phyloP scores from a whole-genome alignment of 23 red algal species.

The Gracilariopsis chorda region DNA sequence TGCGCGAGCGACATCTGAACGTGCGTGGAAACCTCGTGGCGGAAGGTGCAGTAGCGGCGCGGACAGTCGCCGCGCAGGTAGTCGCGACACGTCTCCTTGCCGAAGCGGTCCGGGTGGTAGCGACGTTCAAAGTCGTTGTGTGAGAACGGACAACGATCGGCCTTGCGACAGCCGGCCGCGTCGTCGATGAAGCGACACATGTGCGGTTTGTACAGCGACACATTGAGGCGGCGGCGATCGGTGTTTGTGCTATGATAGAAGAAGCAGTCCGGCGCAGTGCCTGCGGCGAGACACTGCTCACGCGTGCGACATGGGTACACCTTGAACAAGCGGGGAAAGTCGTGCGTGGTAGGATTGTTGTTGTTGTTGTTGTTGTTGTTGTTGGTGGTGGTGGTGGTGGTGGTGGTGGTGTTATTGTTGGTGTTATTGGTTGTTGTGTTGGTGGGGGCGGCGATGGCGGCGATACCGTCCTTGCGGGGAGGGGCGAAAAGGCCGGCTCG shows the following conservation, averaged over 20 bases:
- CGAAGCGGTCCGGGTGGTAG: conserved; percentile 63
- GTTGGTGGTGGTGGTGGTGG: not conserved
- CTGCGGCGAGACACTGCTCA: conserved; percentile 18
- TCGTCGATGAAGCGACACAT: conserved; percentile 67
- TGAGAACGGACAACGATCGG: conserved; percentile 48
- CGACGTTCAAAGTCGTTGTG: conserved; percentile 68
- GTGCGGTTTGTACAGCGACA: conserved; percentile 48
- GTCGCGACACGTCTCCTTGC: conserved; percentile 67
- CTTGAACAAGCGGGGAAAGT: conserved; percentile 59
- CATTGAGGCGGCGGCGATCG: conserved; percentile 35
- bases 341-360: not conserved
- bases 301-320: conserved; percentile 9
- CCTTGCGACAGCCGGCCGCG: conserved; percentile 50
- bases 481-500: conserved; percentile 41
- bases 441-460: not conserved
- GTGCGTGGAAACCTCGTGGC: conserved; percentile 57
- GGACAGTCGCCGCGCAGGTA: conserved; percentile 53
- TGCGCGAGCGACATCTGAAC: conserved; percentile 31
- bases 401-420: no score
- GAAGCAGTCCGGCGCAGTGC: conserved; percentile 52
- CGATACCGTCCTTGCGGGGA: not conserved
- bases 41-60: conserved; percentile 57
- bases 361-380: no score
- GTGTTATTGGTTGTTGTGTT: not conserved
- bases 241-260: conserved; percentile 18